Evolutionary conservation across 352 stramenopile genomes (phyloP).

Genomic region (Globisporangium echinulatum): DNA sequence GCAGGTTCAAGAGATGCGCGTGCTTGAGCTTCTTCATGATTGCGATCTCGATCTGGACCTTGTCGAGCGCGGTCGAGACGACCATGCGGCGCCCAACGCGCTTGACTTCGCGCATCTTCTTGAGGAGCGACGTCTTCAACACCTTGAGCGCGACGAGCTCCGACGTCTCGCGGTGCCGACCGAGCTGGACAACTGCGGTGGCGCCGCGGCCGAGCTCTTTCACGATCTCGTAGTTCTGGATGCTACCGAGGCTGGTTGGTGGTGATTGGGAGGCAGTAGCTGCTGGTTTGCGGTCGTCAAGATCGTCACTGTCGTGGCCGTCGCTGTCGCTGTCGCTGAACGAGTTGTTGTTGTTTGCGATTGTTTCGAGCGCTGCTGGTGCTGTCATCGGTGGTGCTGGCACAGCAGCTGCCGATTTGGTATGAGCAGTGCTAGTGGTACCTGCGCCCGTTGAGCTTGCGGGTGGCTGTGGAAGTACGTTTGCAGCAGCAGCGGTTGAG

Average conservation of each 20-base stretch:
- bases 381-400: background rate
- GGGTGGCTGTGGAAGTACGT: background rate
- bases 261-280: background rate
- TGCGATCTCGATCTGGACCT: slow-evolving; percentile 83
- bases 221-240: slow-evolving; percentile 79
- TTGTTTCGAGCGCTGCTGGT: slow-evolving; percentile 18
- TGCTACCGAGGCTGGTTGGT: slow-evolving; percentile 20
- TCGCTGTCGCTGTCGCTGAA: slow-evolving; percentile 36
- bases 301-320: slow-evolving; percentile 12
- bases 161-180: slow-evolving; percentile 42
- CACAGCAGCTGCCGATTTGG: background rate
- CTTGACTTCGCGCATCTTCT: slow-evolving; percentile 84
- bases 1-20: slow-evolving; percentile 67
- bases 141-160: slow-evolving; percentile 77
- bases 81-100: slow-evolving; percentile 76
- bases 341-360: slow-evolving; percentile 23
- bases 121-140: slow-evolving; percentile 81
- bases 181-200: slow-evolving; percentile 76
- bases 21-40: slow-evolving; percentile 89
- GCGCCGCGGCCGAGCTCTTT: slow-evolving; percentile 74
- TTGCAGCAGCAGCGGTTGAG: slow-evolving; percentile 1
- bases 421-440: too few relatives aligned
- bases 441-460: background rate
- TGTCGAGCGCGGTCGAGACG: slow-evolving; percentile 80
- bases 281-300: slow-evolving; percentile 4